phyloP scores from a whole-genome alignment of 2,329 filamentous ascomycete genomes.

The Aspergillus aculeatus region DNA sequence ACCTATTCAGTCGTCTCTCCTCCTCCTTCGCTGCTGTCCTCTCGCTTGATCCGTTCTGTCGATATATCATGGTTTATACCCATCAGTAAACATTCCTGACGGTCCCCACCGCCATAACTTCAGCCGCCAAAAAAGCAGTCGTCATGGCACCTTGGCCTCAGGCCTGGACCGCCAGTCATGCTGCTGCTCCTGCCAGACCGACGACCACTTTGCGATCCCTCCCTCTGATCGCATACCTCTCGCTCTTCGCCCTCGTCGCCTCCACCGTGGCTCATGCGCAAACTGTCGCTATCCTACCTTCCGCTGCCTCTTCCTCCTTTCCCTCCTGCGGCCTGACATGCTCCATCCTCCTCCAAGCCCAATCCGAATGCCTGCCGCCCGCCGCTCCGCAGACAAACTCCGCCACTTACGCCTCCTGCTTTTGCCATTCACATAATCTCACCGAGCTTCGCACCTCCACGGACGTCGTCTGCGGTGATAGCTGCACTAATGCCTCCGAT shows the following conservation, averaged over 20 bases:
- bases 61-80: conserved; percentile 17
- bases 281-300: conserved; percentile 34
- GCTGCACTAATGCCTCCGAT: conserved; percentile 55
- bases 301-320: conserved; percentile 47
- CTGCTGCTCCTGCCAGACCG: background rate
- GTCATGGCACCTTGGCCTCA: conserved; percentile 15
- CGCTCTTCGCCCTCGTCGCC: conserved; percentile 19
- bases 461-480: conserved; percentile 61
- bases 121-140: conserved; percentile 9
- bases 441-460: conserved; percentile 57
- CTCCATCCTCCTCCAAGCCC: conserved; percentile 65
- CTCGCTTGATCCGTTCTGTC: background rate
- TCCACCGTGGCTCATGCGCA: conserved; percentile 21
- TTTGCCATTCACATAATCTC: conserved; percentile 66
- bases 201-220: conserved; percentile 1
- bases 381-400: conserved; percentile 52
- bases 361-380: conserved; percentile 66
- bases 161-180: conserved; percentile 11
- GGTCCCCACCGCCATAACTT: conserved; percentile 16
- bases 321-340: conserved; percentile 64
- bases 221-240: conserved; percentile 12
- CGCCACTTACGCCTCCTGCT: conserved; percentile 64
- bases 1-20: background rate
- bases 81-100: conserved; percentile 11
- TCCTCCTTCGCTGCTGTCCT: background rate